phyloP scores from a whole-genome alignment of 23 red algal genomes.

The Gracilariopsis chorda region DNA sequence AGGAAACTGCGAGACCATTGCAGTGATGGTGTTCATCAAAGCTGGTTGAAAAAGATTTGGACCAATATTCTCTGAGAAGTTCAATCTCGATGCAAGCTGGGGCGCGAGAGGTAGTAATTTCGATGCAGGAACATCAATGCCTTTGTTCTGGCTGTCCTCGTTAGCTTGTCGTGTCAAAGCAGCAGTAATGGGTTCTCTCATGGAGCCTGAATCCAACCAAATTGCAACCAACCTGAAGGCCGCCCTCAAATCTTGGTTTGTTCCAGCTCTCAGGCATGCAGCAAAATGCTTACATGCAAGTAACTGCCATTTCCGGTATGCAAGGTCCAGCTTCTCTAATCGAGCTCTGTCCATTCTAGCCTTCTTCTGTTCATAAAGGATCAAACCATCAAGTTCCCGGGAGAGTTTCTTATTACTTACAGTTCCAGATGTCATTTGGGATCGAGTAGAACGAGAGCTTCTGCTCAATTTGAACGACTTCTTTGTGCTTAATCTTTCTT shows the following conservation, averaged over 20 bases:
- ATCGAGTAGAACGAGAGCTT: conserved; percentile 11
- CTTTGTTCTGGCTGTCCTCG: not conserved
- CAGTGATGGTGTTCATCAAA: conserved; percentile 5
- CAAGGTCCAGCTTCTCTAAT: conserved; percentile 10
- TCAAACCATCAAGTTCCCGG: conserved; percentile 28
- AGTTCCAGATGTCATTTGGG: conserved; percentile 19
- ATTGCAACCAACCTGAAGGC: conserved; percentile 69
- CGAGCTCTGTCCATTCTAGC: conserved; percentile 39
- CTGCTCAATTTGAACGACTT: not conserved
- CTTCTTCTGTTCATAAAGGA: conserved; percentile 6
- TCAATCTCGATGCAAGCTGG: conserved; percentile 54
- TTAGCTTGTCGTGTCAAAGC: not conserved
- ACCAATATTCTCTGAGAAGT: not conserved
- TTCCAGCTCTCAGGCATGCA: conserved; percentile 43
- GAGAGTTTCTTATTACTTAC: conserved; percentile 1
- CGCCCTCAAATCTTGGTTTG: conserved; percentile 27
- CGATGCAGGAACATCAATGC: conserved; percentile 27
- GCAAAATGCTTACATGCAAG: conserved; percentile 65
- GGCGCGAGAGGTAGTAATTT: conserved; percentile 62
- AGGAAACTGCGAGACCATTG: conserved; percentile 38
- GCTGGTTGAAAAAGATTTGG: conserved; percentile 42
- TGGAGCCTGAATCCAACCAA: conserved; percentile 59
- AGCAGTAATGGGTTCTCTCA: conserved; percentile 36
- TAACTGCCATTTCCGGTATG: conserved; percentile 45
- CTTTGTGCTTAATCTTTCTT: conserved; percentile 1